Percentiles rank a stretch among this genome's conserved stretches.
phyloP scores from a whole-genome alignment of 345 rosid genomes.

The Rhizophora mangle region DNA sequence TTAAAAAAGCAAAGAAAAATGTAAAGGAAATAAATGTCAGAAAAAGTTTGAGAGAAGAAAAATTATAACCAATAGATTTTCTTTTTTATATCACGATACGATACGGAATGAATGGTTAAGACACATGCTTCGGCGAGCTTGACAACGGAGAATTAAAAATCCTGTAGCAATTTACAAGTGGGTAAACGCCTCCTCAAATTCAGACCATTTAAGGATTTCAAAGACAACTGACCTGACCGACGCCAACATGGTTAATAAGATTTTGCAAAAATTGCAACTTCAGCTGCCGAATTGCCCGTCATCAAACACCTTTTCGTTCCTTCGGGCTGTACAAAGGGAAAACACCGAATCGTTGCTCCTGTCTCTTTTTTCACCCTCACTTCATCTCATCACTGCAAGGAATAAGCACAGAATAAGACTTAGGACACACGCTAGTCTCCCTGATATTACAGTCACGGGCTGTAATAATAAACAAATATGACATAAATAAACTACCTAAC shows the following conservation, averaged over 20 bases:
- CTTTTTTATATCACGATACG: too few species aligned
- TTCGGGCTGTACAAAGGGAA: constrained; percentile 74
- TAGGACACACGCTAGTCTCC: constrained; percentile 5
- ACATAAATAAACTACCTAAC: constrained; percentile 43
- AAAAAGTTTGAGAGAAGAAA: too few species aligned
- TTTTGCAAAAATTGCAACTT: constrained; percentile 88
- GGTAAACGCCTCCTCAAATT: background rate
- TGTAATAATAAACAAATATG: constrained; percentile 37
- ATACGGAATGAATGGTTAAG: background rate
- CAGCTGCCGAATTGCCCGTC: constrained; percentile 73
- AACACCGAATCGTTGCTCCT: constrained; percentile 86
- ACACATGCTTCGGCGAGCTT: background rate
- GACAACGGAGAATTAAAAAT: background rate
- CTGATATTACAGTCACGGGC: background rate
- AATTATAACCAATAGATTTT: too few species aligned
- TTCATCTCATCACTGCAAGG: constrained; percentile 72
- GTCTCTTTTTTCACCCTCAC: constrained; percentile 86
- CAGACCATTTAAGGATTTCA: background rate
- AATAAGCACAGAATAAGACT: constrained; percentile 17
- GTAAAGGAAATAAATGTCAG: too few species aligned
- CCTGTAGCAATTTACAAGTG: background rate
- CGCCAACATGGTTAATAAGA: constrained; percentile 74
- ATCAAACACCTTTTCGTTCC: constrained; percentile 69
- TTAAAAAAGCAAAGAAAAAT: too few species aligned
- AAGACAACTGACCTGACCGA: background rate